These are phyloP conservation scores for Aspergillus hiratsukae DNA, from an alignment of 2,329 filamentous ascomycete species.

Conservation along the genomic window DNA sequence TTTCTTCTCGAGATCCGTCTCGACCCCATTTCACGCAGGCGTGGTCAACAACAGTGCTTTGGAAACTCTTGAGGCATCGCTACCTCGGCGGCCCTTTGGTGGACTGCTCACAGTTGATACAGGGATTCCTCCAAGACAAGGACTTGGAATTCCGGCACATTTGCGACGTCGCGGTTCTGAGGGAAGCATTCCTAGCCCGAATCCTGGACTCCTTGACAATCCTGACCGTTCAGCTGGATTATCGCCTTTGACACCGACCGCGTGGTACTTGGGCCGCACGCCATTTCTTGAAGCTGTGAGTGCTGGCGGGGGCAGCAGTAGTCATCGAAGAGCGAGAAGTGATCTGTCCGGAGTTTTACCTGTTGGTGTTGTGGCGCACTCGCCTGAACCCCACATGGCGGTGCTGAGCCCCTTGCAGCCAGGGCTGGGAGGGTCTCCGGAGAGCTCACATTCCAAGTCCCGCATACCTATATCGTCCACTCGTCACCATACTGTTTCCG, in stretches of 20 bases:
- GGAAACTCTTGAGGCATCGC: conserved; percentile 10
- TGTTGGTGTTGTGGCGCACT: conserved; percentile 23
- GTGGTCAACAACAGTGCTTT: conserved; percentile 2
- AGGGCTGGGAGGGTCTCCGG: conserved; percentile 20
- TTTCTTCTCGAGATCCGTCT: conserved; percentile 1
- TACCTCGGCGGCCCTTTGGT: conserved; percentile 64
- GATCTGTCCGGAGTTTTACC: conserved; percentile 48
- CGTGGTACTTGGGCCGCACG: conserved; percentile 56
- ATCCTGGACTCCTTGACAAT: conserved; percentile 39
- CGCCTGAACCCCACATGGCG: conserved; percentile 32
- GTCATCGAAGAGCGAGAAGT: conserved; percentile 47
- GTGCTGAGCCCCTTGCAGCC: conserved; percentile 29
- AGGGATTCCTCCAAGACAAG: conserved; percentile 45
- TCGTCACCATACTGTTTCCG: conserved; percentile 37
- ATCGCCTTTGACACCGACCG: conserved; percentile 62
- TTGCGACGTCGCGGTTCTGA: conserved; percentile 64
- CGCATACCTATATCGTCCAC: conserved; percentile 44
- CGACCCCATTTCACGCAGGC: conserved; percentile 5
- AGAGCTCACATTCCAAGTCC: conserved; percentile 36
- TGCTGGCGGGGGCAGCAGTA: conserved; percentile 17
- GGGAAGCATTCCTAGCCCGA: conserved; percentile 57
- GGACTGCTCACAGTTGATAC: conserved; percentile 63
- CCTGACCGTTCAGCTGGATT: conserved; percentile 40
- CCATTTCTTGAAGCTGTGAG: conserved; percentile 41
- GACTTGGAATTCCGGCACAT: conserved; percentile 55